phyloP scores from a whole-genome alignment of 2,329 filamentous ascomycete genomes.

The Gliomastix tumulicola region DNA sequence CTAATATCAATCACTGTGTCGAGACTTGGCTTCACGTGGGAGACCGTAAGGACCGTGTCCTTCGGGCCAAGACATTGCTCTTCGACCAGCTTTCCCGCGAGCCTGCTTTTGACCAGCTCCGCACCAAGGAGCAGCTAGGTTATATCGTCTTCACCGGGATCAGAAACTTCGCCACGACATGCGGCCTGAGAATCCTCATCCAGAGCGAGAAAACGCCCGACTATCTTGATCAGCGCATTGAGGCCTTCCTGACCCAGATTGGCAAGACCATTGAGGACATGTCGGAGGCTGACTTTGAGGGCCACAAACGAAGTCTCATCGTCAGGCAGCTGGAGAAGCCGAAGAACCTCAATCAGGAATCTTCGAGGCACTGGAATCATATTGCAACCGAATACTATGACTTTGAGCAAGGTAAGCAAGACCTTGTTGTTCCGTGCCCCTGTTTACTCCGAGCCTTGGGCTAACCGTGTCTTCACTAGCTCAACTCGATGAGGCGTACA shows the following conservation, averaged over 20 bases:
- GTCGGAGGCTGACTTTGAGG: conserved; percentile 78
- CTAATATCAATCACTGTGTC: conserved; percentile 83
- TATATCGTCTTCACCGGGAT: conserved; percentile 90
- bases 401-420: conserved; percentile 71
- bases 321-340: conserved; percentile 83
- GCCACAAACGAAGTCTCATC: conserved; percentile 83
- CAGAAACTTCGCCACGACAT: conserved; percentile 65
- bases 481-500: conserved; percentile 67
- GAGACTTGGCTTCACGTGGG: conserved; percentile 72
- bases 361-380: conserved; percentile 74
- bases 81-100: conserved; percentile 89
- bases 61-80: conserved; percentile 72
- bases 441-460: neutral
- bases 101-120: conserved; percentile 86
- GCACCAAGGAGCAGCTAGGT: conserved; percentile 94
- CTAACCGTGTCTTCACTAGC: conserved; percentile 34
- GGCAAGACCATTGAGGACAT: conserved; percentile 63
- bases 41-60: conserved; percentile 56
- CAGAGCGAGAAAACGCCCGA: conserved; percentile 83
- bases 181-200: conserved; percentile 83
- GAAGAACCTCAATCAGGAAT: conserved; percentile 87
- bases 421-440: neutral
- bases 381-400: conserved; percentile 83
- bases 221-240: conserved; percentile 82
- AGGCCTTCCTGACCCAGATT: conserved; percentile 70